These are phyloP conservation scores for Rhizophora apiculata DNA, from an alignment of 345 rosid genomes.

Conservation along the genomic window DNA sequence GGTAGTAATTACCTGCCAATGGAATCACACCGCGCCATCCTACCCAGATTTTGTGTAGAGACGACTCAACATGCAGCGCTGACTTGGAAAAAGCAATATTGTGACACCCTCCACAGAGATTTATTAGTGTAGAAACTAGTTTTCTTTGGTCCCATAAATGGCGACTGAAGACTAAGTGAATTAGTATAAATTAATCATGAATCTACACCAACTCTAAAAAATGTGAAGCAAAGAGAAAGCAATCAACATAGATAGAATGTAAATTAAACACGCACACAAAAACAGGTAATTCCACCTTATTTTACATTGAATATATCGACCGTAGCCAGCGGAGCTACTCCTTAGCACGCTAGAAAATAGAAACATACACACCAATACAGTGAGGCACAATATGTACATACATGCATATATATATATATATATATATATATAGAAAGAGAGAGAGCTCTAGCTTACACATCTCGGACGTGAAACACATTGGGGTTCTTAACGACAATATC, in stretches of 20 bases:
- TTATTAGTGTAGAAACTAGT: too few species aligned
- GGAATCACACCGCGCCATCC: not conserved
- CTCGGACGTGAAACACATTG: slow-evolving; percentile 74
- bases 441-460: slow-evolving; percentile 25
- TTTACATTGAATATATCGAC: not conserved
- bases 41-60: not conserved
- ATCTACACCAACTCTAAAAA: too few species aligned
- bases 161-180: too few species aligned
- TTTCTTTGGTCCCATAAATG: not conserved
- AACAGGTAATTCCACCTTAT: too few species aligned
- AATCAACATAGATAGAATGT: too few species aligned
- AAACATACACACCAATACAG: not conserved
- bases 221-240: too few species aligned
- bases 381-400: not conserved
- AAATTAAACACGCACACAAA: too few species aligned
- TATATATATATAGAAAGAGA: too few species aligned
- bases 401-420: not conserved
- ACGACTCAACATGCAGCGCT: not conserved
- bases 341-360: not conserved
- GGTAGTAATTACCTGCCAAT: not conserved
- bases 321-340: slow-evolving; percentile 1
- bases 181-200: too few species aligned
- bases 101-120: too few species aligned
- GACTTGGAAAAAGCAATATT: too few species aligned
- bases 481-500: slow-evolving; percentile 88